Evolutionary conservation across 805 yeast species (phyloP).

Genomic region (Blastobotrys americana): DNA sequence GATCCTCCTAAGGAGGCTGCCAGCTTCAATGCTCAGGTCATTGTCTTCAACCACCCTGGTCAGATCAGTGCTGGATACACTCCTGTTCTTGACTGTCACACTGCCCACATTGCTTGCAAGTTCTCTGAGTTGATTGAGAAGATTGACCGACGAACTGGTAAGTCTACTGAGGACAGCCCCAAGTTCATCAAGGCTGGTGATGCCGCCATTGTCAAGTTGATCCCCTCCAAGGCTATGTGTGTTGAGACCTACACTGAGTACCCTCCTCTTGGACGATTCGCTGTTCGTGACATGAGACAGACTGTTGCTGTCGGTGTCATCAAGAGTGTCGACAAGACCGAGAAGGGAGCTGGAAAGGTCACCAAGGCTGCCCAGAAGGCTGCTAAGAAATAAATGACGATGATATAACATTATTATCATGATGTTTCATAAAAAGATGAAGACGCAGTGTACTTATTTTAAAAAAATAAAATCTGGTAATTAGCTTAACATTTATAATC

Average conservation of each 20-base stretch:
- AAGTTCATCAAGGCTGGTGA: conserved; percentile 95
- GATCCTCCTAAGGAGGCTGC: conserved; percentile 77
- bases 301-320: conserved; percentile 99
- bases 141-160: conserved; percentile 91
- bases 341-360: conserved; percentile 81
- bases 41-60: conserved; percentile 88
- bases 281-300: conserved; percentile 99
- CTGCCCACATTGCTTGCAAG: conserved; percentile 88
- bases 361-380: conserved; percentile 93
- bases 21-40: conserved; percentile 80
- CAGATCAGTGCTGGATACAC: conserved; percentile 86
- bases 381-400: conserved; percentile 58
- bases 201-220: conserved; percentile 87
- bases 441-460: not conserved
- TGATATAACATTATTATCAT: too few relatives aligned
- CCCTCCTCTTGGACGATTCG: conserved; percentile 97
- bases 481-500: too few relatives aligned
- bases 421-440: not conserved
- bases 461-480: too few relatives aligned
- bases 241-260: conserved; percentile 91
- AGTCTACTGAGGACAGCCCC: conserved; percentile 81
- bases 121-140: conserved; percentile 72
- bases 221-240: conserved; percentile 87
- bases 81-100: conserved; percentile 89
- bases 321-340: conserved; percentile 87